Base-by-base conservation (phyloP, 2,329 filamentous ascomycete genomes). In the Zymoseptoria pseudotritici region DNA sequence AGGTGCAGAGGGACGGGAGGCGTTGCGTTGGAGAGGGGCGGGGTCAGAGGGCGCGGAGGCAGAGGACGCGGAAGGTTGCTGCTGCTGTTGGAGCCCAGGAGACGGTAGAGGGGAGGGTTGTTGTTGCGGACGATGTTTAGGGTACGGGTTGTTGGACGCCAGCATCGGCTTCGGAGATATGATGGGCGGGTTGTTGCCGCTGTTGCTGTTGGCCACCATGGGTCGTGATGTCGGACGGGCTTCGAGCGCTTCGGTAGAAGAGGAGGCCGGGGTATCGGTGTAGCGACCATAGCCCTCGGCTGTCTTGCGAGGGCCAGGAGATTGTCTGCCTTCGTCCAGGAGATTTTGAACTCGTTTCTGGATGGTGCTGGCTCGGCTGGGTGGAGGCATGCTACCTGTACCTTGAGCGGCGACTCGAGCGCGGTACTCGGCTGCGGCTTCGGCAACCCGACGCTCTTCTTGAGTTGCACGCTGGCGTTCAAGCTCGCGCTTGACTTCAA, bases 201-300 rank as follows among this genome's bases (percentile, higher is more conserved):
- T 57, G 46, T 61, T 62, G 8, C 57, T 52, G 26, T 56, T 13
- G 11, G 58, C 61, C 24, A 58, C 29, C 26, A 62, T 58, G 46
- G 65, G 57, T 53, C 65, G 57, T 57, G 59, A 56, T 21, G 52
- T 49, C 10, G 52, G 49, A n/a, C 59, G 21, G n/a, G 51, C 17
- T 53, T 55, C 19, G 42, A 42, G 31, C 26, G 56, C 29, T 42
- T 56, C 53, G 13, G 36, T n/a, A n/a, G 36, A 46, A 13, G 62
- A 51, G 22, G 51, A n/a, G 24, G 58, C 50, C 19, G 57, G n/a
- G 50, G 58, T 36, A 86, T 89, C 20, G 13, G 92, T 91, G 73
- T 89, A 97, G 61, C 87, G 87, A 7, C 94, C 94, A 72, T 97
- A 97, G 0, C 93, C 93, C 64, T 92, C 87, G 0, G 92, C 92